A percentile compares a stretch with the other conserved stretches of the same genome.
Evolutionary conservation across 441 rosid genomes (phyloP).

Genomic region (Populus hybrid): DNA sequence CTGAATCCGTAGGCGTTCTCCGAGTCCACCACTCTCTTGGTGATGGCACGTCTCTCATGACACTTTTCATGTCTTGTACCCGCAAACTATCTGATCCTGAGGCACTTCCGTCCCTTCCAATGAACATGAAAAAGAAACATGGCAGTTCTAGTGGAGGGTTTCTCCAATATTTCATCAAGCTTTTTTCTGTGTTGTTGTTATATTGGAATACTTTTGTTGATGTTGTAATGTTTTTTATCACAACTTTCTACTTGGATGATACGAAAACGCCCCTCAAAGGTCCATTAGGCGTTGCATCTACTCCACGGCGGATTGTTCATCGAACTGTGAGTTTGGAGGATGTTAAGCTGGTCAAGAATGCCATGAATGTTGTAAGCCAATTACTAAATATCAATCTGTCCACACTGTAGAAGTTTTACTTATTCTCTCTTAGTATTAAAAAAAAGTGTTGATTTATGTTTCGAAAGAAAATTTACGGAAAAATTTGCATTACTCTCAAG

Average conservation of each 20-base stretch:
- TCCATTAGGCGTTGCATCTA: constrained; percentile 25
- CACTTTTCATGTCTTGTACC: constrained; percentile 32
- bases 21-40: constrained; percentile 50
- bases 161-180: background rate
- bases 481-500: background rate
- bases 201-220: constrained; percentile 21
- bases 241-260: constrained; percentile 31
- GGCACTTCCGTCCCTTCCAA: constrained; percentile 18
- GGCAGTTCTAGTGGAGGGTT: background rate
- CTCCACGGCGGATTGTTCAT: constrained; percentile 33
- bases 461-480: no score
- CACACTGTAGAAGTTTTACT: background rate
- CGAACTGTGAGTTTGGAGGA: constrained; percentile 17
- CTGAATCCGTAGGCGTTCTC: constrained; percentile 34
- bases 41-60: constrained; percentile 44
- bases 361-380: no score
- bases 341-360: no score
- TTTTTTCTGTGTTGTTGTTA: background rate
- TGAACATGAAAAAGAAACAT: background rate
- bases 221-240: constrained; percentile 10
- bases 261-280: constrained; percentile 36
- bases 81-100: constrained; percentile 20
- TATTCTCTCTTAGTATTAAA: background rate
- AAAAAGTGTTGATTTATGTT: no score
- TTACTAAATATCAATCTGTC: no score